Conservation (phyloP, 2,329 filamentous ascomycete species). For the Xylariaceae sp. region DNA sequence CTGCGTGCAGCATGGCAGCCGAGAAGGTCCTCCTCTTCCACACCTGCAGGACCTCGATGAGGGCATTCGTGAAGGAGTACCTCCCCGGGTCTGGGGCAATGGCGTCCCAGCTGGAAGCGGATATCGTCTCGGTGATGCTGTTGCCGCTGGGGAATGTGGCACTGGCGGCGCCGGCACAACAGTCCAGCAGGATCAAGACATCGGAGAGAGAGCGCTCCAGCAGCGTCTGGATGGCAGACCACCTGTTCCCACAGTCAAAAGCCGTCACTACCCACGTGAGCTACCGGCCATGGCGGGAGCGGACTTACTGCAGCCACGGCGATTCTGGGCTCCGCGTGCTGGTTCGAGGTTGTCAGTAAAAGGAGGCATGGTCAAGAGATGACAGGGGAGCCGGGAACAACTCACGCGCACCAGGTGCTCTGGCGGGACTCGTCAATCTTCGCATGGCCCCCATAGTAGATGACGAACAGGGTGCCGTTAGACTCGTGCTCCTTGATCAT, state of each 20-base stretch:
- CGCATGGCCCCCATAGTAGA: slow-evolving; percentile 55
- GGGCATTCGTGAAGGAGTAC: slow-evolving; percentile 51
- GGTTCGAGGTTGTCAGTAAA: too few species aligned
- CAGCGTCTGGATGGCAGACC: slow-evolving; percentile 54
- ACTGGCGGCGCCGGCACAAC: slow-evolving; percentile 52
- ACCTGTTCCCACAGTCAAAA: slow-evolving; percentile 26
- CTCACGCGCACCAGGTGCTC: slow-evolving; percentile 53
- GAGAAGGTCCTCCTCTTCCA: slow-evolving; percentile 49
- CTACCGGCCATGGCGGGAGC: too few species aligned
- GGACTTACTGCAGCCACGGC: slow-evolving; percentile 46
- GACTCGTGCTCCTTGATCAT: slow-evolving; percentile 51
- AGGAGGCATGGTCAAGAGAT: too few species aligned
- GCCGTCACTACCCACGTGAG: slow-evolving; percentile 7
- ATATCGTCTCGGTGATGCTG: slow-evolving; percentile 55
- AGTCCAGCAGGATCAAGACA: slow-evolving; percentile 51
- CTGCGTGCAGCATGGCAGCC: slow-evolving; percentile 54
- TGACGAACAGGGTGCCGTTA: slow-evolving; percentile 46
- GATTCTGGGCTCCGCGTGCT: slow-evolving; percentile 44
- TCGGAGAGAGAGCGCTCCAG: slow-evolving; percentile 50
- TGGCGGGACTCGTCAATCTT: slow-evolving; percentile 52
- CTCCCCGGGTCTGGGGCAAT: slow-evolving; percentile 52
- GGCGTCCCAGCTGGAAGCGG: slow-evolving; percentile 54
- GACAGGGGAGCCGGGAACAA: slow-evolving; percentile 13
- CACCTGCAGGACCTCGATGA: slow-evolving; percentile 52
- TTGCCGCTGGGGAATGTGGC: slow-evolving; percentile 50